Evolutionary conservation across 73 alveolate species (phyloP), one percentile per base, ranked within the genome.

Genomic region (Tetrahymena malaccensis): DNA sequence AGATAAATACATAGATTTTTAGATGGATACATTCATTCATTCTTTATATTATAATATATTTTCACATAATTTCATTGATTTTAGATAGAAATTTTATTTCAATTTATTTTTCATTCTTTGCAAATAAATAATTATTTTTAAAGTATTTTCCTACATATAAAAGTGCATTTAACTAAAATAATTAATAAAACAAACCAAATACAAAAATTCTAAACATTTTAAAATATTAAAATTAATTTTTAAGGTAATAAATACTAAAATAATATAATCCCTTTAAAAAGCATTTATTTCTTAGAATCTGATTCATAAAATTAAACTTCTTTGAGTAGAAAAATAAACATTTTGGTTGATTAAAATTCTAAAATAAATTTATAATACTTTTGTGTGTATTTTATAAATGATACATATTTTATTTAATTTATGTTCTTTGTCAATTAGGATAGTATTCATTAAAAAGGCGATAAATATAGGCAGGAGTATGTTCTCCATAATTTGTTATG

Each of bases 401-500:
- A n/a, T 34, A 70, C 19, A 70, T 70, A 31, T 27, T 57, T n/a
- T 57, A 27, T 19, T 19, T 12, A 70, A 22, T 70, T 70, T 70
- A 25, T 40, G 0, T 40, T 40, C 44, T 40, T 6, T 10, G 15
- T 70, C 89, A 70, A 70, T 70, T 70, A 8, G 43, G 37, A 94
- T 98, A 98, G 95, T 94, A 93, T 94, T 98, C 99, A 83, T 97
- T 85, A 95, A 98, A 98, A 21, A 97, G 95, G 94, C 99, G 96
- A 97, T 98, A 98, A 93, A 98, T 96, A 96, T 98, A 98, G 44
- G 93, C 94, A 22, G 99, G 99, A 85, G 98, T 98, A 44, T 98
- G 97, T 22, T 98, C 99, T 43, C 99, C 99, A 27, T 93, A 84
- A 94, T 98, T 97, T 35, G 99, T 98, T 15, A 98, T 96, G 96